Conservation (phyloP, 768 basidiomycete genomes). For the Hirschioporus abietinus region DNA sequence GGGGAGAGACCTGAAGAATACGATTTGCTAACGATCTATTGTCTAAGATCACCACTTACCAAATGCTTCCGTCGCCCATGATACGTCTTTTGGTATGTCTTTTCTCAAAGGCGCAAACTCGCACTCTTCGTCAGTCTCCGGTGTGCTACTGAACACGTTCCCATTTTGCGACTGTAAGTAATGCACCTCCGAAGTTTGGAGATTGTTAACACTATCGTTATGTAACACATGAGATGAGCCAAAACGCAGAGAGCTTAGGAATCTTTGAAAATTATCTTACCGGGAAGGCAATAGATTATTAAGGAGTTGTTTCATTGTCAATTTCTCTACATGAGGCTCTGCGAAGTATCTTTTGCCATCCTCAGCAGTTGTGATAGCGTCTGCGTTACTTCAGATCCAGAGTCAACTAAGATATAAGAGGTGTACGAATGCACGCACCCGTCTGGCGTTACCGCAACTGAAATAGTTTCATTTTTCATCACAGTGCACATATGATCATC, state of each 20-base stretch:
- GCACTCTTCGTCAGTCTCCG: constrained; percentile 38
- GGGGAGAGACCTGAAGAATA: constrained; percentile 47
- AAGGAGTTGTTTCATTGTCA: constrained; percentile 60
- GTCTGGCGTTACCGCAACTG: constrained; percentile 78
- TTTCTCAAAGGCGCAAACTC: constrained; percentile 58
- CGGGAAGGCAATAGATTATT: constrained; percentile 24
- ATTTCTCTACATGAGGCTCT: constrained; percentile 65
- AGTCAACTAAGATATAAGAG: constrained; percentile 14
- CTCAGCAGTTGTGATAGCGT: constrained; percentile 54
- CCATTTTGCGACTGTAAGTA: constrained; percentile 94
- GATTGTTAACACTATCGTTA: not conserved
- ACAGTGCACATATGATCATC: constrained; percentile 51
- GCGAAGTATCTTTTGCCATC: constrained; percentile 63
- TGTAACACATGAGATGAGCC: not conserved
- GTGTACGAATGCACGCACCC: constrained; percentile 44
- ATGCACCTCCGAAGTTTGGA: constrained; percentile 31
- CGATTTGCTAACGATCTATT: constrained; percentile 4
- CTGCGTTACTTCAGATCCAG: constrained; percentile 52
- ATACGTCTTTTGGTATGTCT: constrained; percentile 65
- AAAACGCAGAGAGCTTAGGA: too few relatives aligned
- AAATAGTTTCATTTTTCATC: constrained; percentile 52
- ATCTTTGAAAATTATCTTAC: not conserved
- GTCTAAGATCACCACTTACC: constrained; percentile 41
- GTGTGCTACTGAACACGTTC: constrained; percentile 58
- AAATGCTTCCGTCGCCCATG: constrained; percentile 74